These are phyloP conservation scores for Vachellia pachyceras DNA, from an alignment of 306 rosid species.

Conservation along the genomic window DNA sequence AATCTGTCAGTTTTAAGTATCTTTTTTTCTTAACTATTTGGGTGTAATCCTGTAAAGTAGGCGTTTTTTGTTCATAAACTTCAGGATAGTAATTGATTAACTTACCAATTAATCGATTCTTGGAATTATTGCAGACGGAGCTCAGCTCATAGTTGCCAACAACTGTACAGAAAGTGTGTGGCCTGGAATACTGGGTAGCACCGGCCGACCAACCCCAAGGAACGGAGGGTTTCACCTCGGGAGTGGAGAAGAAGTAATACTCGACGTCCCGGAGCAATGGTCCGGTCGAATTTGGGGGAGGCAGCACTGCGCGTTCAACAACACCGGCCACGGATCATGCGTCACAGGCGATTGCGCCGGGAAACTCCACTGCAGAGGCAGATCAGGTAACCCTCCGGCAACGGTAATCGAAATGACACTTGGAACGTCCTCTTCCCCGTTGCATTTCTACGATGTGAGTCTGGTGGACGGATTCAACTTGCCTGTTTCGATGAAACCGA, in stretches of 20 bases:
- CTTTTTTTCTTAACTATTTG: background rate
- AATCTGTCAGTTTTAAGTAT: background rate
- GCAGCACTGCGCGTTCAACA: conserved; percentile 58
- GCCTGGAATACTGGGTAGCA: conserved; percentile 70
- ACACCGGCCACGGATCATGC: conserved; percentile 55
- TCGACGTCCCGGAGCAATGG: conserved; percentile 60
- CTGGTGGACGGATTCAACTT: conserved; percentile 14
- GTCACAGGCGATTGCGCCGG: conserved; percentile 62
- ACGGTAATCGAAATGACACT: conserved; percentile 74
- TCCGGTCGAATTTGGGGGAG: conserved; percentile 77
- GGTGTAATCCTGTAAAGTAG: background rate
- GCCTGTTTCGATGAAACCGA: conserved; percentile 3
- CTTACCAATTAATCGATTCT: background rate
- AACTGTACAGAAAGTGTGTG: conserved; percentile 66
- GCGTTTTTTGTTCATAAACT: background rate
- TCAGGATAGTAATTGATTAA: background rate
- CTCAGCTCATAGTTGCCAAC: conserved; percentile 62
- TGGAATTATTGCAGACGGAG: conserved; percentile 55
- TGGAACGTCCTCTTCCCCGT: conserved; percentile 53
- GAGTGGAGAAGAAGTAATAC: conserved; percentile 56
- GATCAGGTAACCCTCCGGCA: conserved; percentile 63
- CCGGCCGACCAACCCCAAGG: conserved; percentile 58
- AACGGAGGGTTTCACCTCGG: conserved; percentile 74
- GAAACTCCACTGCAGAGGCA: conserved; percentile 52
- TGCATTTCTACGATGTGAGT: conserved; percentile 14